phyloP scores from a whole-genome alignment of 768 basidiomycete species.

The Clitopilus hobsonii region DNA sequence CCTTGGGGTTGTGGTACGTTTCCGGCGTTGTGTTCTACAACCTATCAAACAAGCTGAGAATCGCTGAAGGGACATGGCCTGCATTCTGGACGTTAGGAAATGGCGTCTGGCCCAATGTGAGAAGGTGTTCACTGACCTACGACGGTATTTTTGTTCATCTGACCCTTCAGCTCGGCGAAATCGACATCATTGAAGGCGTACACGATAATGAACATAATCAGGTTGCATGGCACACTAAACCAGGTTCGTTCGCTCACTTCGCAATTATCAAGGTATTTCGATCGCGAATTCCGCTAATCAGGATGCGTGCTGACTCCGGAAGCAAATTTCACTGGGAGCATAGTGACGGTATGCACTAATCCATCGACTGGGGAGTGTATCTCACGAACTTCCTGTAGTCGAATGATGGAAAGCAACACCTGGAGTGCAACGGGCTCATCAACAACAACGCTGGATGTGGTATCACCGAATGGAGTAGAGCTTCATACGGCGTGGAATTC shows the following conservation, averaged over 20 bases:
- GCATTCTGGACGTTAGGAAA: slow-evolving; percentile 71
- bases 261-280: neutral
- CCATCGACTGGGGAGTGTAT: neutral
- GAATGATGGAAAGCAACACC: slow-evolving; percentile 43
- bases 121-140: slow-evolving; percentile 17
- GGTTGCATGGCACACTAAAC: slow-evolving; percentile 73
- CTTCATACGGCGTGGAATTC: slow-evolving; percentile 81
- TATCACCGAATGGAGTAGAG: slow-evolving; percentile 71
- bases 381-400: slow-evolving; percentile 15
- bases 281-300: slow-evolving; percentile 13
- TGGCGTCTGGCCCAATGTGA: slow-evolving; percentile 60
- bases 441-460: slow-evolving; percentile 71
- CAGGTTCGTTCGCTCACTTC: slow-evolving; percentile 36
- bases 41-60: neutral
- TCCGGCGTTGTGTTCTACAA: neutral
- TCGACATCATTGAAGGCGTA: slow-evolving; percentile 81
- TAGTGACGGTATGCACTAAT: slow-evolving; percentile 41
- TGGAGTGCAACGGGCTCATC: slow-evolving; percentile 47
- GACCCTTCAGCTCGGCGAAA: slow-evolving; percentile 59
- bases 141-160: too few species aligned
- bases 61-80: slow-evolving; percentile 67
- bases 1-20: slow-evolving; percentile 83
- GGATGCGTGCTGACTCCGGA: slow-evolving; percentile 57
- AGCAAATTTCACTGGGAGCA: slow-evolving; percentile 56
- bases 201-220: slow-evolving; percentile 84